Evolutionary conservation across 805 yeast species (phyloP), one percentile per base, ranked within the genome.

Genomic region (Wickerhamomyces ciferrii): DNA sequence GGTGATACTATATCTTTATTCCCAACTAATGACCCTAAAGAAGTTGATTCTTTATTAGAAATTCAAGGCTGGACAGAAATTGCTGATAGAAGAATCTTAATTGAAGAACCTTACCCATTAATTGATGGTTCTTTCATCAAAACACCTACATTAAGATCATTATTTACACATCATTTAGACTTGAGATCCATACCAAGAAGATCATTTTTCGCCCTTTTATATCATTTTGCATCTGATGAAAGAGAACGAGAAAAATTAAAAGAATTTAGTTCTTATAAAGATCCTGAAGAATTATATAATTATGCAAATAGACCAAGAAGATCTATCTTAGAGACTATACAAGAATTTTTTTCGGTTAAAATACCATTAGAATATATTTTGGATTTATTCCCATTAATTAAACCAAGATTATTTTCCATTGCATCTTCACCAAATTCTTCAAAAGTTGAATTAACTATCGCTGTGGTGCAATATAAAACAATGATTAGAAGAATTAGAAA

Each of bases 291-390:
- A 45, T 65, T 91, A 40, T 92, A 81, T 61, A 83, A 92, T 62
- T 94, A 94, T 63, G 95, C 95, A n/a, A 87, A 89, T 60, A 70
- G 98, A 48, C 97, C 98, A 5, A 74, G 97, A 52, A 66, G 99
- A 53, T 89, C 96, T 43, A 76, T 91, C 4, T 60, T 90, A 20
- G 99, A 94, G 62, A 85, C 87, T 0, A 62, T 94, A 7, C 74
- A 80, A 44, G 99, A 94, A 61, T 94, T 94, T 60, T 81, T 78
- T 50, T 76, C 88, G 5, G 70, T 94, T 38, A 72, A 66, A 42
- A 79, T 94, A 25, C 98, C 99, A 1, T 60, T 87, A 32, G 84
- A 79, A 47, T 84, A 85, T 57, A 55, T 89, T 5, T 70, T 87
- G 39, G 98, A 94, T 49, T 65, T 88, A 20, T 71, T 94, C 52